Conservation (phyloP, 2,329 filamentous ascomycete genomes). For the Apiospora hydei region DNA sequence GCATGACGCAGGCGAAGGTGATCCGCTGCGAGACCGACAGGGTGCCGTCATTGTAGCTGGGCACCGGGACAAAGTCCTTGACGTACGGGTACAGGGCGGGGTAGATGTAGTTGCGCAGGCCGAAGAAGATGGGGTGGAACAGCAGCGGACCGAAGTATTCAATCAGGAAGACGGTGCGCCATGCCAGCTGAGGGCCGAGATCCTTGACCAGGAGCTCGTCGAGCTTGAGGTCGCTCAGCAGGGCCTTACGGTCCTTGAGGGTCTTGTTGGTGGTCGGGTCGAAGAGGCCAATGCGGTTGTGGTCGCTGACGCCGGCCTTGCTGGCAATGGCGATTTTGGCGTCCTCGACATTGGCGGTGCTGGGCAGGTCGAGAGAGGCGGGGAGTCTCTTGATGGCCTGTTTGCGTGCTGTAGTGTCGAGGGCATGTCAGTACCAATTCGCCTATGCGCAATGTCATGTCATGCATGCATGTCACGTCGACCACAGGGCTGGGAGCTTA, state of each 20-base stretch:
- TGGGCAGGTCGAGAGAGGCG: constrained; percentile 54
- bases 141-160: constrained; percentile 93
- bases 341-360: constrained; percentile 64
- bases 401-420: constrained; percentile 48
- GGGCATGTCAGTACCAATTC: not conserved
- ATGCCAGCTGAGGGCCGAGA: constrained; percentile 86
- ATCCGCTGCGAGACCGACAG: constrained; percentile 76
- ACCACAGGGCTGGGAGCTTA: not conserved
- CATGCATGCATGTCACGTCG: not conserved
- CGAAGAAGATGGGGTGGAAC: constrained; percentile 80
- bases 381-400: constrained; percentile 64
- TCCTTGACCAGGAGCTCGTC: constrained; percentile 87
- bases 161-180: constrained; percentile 93
- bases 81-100: constrained; percentile 53
- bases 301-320: constrained; percentile 58
- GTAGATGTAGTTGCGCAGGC: constrained; percentile 77
- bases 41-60: constrained; percentile 48
- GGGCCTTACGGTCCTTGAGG: constrained; percentile 66
- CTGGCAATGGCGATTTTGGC: constrained; percentile 64
- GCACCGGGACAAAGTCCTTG: constrained; percentile 50
- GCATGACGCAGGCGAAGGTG: constrained; percentile 73
- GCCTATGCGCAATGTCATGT: not conserved
- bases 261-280: constrained; percentile 68
- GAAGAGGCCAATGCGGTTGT: constrained; percentile 69
- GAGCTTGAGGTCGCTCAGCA: constrained; percentile 54